Base-by-base conservation (phyloP, 352 stramenopile genomes). In the Phytophthora melonis region DNA sequence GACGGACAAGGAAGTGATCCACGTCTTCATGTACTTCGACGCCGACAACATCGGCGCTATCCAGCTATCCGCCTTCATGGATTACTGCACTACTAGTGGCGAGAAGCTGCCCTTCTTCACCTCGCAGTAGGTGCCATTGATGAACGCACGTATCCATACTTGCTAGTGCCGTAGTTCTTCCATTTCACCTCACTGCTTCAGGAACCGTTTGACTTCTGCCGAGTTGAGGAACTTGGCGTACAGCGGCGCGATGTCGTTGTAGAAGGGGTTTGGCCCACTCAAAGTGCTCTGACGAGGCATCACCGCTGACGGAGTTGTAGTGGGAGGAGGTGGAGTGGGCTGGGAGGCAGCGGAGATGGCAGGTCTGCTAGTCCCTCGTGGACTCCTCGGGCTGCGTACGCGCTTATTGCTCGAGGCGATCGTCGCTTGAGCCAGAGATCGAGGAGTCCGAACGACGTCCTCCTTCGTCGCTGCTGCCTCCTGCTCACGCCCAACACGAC, bases 1-100 rank as follows among this genome's bases (percentile, higher is more conserved):
- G 23, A 76, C 66, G 1, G 81, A 93, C 45, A 79, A 78, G 27
- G 88, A 94, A 34, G 76, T 79, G 36, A 90, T 93, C 68, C 86
- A 93, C 63, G 81, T 85, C 14, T 94, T 94, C 78, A 94, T 94
- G 88, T 76, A 88, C 68, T 93, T 93, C 61, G 88, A 94, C 58
- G 25, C 73, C 5, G 75, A 90, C 55, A 89, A 86, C 68, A 82
- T 94, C 18, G 87, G 86, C 2, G 83, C 81, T 11, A 88, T 94
- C n/a, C 55, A 61, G 8, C 25, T 90, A n/a, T 36, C 57, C 11
- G 36, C 65, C 3, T 79, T 93, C 21, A 13, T 84, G 5, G 58
- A 82, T 21, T 91, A 86, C 52, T 90, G 73, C 47, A 39, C 63
- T 16, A 74, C 63, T 64, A 39, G 68, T 16, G 63, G 68, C 8